A percentile compares a stretch with the other conserved stretches of the same genome.
phyloP scores from a whole-genome alignment of 805 yeast genomes.

The Barnettozyma californica region DNA sequence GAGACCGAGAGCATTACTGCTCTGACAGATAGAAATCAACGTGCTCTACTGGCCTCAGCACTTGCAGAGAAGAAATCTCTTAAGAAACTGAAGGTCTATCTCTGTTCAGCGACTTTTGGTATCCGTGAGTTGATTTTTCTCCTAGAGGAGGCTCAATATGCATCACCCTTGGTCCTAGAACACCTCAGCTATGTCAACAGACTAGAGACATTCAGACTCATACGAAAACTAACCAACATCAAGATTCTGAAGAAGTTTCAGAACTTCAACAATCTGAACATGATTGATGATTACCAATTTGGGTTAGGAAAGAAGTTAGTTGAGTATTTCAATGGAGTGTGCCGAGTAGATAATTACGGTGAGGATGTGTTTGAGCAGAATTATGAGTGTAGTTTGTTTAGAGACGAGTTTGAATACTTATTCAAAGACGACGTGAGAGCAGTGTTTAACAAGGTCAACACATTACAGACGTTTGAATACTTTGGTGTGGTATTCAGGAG shows the following conservation, averaged over 20 bases:
- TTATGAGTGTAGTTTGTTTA: not conserved
- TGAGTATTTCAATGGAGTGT: slow-evolving; percentile 15
- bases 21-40: not conserved
- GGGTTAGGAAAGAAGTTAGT: slow-evolving; percentile 12
- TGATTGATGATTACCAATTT: slow-evolving; percentile 18
- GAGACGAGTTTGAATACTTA: slow-evolving; percentile 8
- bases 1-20: not conserved
- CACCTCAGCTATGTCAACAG: slow-evolving; percentile 4
- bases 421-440: slow-evolving; percentile 6
- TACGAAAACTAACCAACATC: slow-evolving; percentile 9
- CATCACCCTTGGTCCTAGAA: not conserved
- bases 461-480: slow-evolving; percentile 6
- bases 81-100: not conserved
- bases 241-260: slow-evolving; percentile 11
- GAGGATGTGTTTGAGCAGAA: not conserved
- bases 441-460: not conserved
- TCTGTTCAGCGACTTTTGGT: slow-evolving; percentile 1
- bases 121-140: not conserved
- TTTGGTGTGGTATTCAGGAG: slow-evolving; percentile 8
- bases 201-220: slow-evolving; percentile 6
- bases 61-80: not conserved
- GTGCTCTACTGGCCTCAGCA: not conserved
- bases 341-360: slow-evolving; percentile 20
- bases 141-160: not conserved
- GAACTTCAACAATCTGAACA: slow-evolving; percentile 6